Evolutionary conservation across 2,329 filamentous ascomycete species (phyloP).

Genomic region (Myriosclerotinia duriaeana): DNA sequence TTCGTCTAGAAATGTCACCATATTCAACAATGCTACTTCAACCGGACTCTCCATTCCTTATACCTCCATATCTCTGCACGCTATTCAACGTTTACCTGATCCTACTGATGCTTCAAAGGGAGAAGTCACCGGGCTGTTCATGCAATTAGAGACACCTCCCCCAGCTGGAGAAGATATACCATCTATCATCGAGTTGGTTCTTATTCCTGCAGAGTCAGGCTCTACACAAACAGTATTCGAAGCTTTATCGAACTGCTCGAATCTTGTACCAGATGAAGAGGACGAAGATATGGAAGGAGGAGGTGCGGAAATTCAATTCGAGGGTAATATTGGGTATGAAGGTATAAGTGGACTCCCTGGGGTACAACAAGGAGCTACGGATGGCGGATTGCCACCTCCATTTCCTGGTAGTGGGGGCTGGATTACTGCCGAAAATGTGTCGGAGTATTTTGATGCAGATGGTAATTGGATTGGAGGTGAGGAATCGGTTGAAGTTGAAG

Average conservation of each 20-base stretch:
- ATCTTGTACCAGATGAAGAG: conserved; percentile 69
- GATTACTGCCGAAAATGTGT: conserved; percentile 91
- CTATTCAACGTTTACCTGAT: conserved; percentile 58
- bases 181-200: conserved; percentile 64
- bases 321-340: conserved; percentile 51
- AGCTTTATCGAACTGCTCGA: conserved; percentile 71
- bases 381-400: conserved; percentile 60
- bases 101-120: conserved; percentile 44
- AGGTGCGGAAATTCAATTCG: conserved; percentile 52
- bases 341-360: conserved; percentile 58
- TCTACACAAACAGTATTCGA: conserved; percentile 50
- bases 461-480: conserved; percentile 69
- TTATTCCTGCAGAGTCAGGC: conserved; percentile 50
- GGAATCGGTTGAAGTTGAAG: conserved; percentile 41
- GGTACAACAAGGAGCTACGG: conserved; percentile 50
- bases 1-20: conserved; percentile 53
- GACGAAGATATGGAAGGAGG: conserved; percentile 55
- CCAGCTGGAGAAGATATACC: conserved; percentile 59
- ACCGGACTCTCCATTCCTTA: conserved; percentile 70
- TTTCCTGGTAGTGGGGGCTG: conserved; percentile 74
- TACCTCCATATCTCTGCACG: conserved; percentile 72
- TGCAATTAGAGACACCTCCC: conserved; percentile 66
- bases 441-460: conserved; percentile 77
- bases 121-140: conserved; percentile 55
- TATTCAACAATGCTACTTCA: conserved; percentile 60